phyloP scores from a whole-genome alignment of 352 stramenopile species.

The Phytophthora europaea region DNA sequence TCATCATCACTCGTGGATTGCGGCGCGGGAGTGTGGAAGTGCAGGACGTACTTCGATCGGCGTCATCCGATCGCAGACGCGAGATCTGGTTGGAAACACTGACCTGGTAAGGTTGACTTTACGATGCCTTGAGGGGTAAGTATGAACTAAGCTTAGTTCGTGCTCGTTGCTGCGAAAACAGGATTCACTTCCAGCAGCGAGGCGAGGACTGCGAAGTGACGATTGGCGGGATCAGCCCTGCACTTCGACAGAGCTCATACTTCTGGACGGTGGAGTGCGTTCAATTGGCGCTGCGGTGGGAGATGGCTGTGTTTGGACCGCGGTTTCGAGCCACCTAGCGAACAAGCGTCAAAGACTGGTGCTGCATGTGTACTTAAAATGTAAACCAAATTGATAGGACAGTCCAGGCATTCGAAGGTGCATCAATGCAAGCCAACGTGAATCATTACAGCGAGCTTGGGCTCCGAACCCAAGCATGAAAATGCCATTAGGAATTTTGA shows the following conservation, averaged over 20 bases:
- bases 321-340: slow-evolving; percentile 34
- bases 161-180: slow-evolving; percentile 11
- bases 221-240: slow-evolving; percentile 46
- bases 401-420: too few relatives aligned
- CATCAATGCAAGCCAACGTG: too few relatives aligned
- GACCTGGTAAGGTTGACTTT: slow-evolving; percentile 25
- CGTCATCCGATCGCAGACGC: slow-evolving; percentile 9
- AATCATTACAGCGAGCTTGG: too few relatives aligned
- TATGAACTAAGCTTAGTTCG: slow-evolving; percentile 2
- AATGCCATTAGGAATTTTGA: too few relatives aligned
- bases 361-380: neutral
- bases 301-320: slow-evolving; percentile 45
- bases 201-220: slow-evolving; percentile 44
- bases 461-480: too few relatives aligned
- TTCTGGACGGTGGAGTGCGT: slow-evolving; percentile 61
- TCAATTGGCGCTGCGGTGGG: slow-evolving; percentile 52
- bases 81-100: slow-evolving; percentile 41
- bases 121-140: neutral
- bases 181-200: slow-evolving; percentile 46
- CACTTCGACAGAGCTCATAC: slow-evolving; percentile 46
- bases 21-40: slow-evolving; percentile 44
- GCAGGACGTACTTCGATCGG: slow-evolving; percentile 24
- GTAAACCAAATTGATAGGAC: neutral
- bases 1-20: slow-evolving; percentile 50
- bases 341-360: neutral